phyloP scores from a whole-genome alignment of 2,329 filamentous ascomycete species.

The Cadophora gregata region DNA sequence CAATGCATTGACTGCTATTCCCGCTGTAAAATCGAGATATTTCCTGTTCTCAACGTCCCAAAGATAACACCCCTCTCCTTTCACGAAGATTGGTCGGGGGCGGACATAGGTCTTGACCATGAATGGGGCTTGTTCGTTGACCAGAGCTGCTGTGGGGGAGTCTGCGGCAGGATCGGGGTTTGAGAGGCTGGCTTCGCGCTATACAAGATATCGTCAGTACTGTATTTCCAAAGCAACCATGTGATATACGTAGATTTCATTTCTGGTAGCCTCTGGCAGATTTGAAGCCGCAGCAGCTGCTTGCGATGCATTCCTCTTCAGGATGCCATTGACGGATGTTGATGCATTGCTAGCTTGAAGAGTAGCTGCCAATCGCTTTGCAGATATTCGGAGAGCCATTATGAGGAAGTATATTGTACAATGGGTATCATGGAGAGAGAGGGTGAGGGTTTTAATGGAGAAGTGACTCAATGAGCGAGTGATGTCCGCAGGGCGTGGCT shows the following conservation, averaged over 20 bases:
- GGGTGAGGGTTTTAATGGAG: slow-evolving; percentile 12
- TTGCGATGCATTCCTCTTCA: slow-evolving; percentile 43
- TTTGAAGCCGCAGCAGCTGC: slow-evolving; percentile 47
- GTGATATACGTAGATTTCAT: slow-evolving; percentile 45
- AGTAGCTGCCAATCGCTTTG: slow-evolving; percentile 39
- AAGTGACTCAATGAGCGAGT: slow-evolving; percentile 7
- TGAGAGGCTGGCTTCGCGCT: slow-evolving; percentile 52
- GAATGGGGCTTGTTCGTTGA: slow-evolving; percentile 78
- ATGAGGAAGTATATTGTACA: slow-evolving; percentile 11
- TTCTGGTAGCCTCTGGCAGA: slow-evolving; percentile 45
- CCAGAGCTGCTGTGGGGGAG: slow-evolving; percentile 75
- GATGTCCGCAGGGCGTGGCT: slow-evolving; percentile 14
- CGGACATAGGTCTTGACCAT: slow-evolving; percentile 97
- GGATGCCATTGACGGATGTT: slow-evolving; percentile 33
- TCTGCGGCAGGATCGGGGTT: slow-evolving; percentile 76
- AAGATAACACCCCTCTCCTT: slow-evolving; percentile 84
- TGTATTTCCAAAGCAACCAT: background rate
- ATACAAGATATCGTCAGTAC: slow-evolving; percentile 21
- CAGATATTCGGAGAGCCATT: slow-evolving; percentile 42
- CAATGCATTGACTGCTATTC: slow-evolving; percentile 92
- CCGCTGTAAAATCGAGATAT: slow-evolving; percentile 94
- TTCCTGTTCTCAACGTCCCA: slow-evolving; percentile 89
- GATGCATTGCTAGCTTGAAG: slow-evolving; percentile 39
- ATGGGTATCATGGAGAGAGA: slow-evolving; percentile 16
- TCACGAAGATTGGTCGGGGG: slow-evolving; percentile 87